These are phyloP conservation scores for Ammopiptanthus mongolicus DNA, from an alignment of 306 rosid species.

Conservation along the genomic window DNA sequence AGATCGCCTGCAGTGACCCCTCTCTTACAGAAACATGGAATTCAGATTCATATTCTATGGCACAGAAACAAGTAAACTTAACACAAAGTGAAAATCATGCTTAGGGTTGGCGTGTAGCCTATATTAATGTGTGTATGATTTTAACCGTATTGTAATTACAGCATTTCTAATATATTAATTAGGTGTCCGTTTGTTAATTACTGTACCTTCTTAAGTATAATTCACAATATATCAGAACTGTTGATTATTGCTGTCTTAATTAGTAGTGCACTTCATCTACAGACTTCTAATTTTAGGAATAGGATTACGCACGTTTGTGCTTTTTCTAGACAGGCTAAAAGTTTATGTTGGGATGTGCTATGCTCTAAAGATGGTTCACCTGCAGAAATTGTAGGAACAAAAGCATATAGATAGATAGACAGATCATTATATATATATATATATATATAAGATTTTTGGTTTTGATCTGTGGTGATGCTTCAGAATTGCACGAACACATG, in stretches of 20 bases:
- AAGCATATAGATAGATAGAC: constrained; percentile 23
- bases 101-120: neutral
- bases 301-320: neutral
- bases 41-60: constrained; percentile 17
- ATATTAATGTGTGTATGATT: too few relatives aligned
- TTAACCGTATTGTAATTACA: too few relatives aligned
- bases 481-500: constrained; percentile 26
- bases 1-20: too few relatives aligned
- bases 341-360: constrained; percentile 24
- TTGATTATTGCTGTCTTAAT: too few relatives aligned
- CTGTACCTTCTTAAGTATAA: neutral
- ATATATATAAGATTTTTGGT: constrained; percentile 8
- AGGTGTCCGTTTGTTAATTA: neutral
- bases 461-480: constrained; percentile 24
- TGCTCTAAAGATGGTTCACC: constrained; percentile 16
- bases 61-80: neutral
- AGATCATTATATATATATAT: too few relatives aligned
- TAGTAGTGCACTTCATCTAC: too few relatives aligned
- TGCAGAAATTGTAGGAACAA: constrained; percentile 25
- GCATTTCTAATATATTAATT: neutral
- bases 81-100: neutral
- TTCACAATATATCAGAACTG: neutral
- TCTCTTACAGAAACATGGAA: too few relatives aligned
- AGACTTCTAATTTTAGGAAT: too few relatives aligned
- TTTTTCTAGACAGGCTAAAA: constrained; percentile 34